Percentiles rank a stretch among this genome's conserved stretches.
Conservation (phyloP, 208 protist species). For the Leishmania turanica region DNA sequence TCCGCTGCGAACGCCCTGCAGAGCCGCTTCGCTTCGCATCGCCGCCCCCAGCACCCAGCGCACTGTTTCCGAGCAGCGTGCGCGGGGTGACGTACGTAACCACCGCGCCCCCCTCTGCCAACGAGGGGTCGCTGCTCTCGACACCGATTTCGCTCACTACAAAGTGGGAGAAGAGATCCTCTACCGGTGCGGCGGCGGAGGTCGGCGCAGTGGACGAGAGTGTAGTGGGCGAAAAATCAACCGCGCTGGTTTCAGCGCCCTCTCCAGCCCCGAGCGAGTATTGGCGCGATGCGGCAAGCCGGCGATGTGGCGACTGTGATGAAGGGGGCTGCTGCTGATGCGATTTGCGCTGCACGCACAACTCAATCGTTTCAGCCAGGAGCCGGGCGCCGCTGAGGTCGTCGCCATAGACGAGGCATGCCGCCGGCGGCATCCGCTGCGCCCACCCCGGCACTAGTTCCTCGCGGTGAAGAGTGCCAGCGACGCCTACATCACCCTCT, state of each 20-base stretch:
- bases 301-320: constrained; percentile 8
- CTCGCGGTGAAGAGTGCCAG: constrained; percentile 14
- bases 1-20: constrained; percentile 2
- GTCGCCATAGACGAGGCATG: constrained; percentile 79
- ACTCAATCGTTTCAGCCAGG: constrained; percentile 48
- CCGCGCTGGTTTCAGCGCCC: background rate
- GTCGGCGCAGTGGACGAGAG: constrained; percentile 1
- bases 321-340: constrained; percentile 10
- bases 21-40: constrained; percentile 19
- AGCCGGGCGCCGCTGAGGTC: constrained; percentile 73
- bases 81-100: constrained; percentile 35
- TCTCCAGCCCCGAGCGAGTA: background rate
- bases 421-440: constrained; percentile 74
- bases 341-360: constrained; percentile 27
- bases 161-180: constrained; percentile 17
- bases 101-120: constrained; percentile 7
- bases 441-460: constrained; percentile 70
- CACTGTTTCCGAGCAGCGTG: constrained; percentile 15
- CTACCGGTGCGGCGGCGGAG: background rate
- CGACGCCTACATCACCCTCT: constrained; percentile 8
- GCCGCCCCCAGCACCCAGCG: background rate
- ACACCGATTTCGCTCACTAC: constrained; percentile 29
- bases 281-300: background rate
- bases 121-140: constrained; percentile 17
- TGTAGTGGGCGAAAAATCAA: background rate